Evolutionary conservation across 2,329 filamentous ascomycete genomes (phyloP).

Genomic region (Zymoseptoria crescenta): DNA sequence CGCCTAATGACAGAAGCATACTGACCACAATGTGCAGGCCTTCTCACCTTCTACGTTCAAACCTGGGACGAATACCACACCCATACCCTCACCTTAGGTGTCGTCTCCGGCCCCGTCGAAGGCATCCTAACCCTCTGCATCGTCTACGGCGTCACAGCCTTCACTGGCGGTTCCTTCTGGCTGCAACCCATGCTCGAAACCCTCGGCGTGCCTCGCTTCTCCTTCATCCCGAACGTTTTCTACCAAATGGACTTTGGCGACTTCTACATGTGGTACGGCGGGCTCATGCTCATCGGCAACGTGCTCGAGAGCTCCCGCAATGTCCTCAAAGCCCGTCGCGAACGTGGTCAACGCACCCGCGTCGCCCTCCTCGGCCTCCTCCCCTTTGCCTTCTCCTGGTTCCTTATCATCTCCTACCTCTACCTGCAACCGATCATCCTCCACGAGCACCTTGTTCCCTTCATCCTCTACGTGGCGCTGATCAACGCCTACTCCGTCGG

Average conservation of each 20-base stretch:
- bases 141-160: constrained; percentile 77
- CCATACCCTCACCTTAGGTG: constrained; percentile 82
- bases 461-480: constrained; percentile 78
- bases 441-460: constrained; percentile 75
- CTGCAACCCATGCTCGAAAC: constrained; percentile 69
- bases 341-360: constrained; percentile 62
- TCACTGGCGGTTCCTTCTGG: constrained; percentile 87
- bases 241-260: constrained; percentile 82
- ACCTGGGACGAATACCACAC: constrained; percentile 99
- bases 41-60: constrained; percentile 96
- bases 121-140: constrained; percentile 76
- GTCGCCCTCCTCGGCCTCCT: constrained; percentile 73
- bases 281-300: constrained; percentile 74
- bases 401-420: constrained; percentile 68
- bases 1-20: constrained; percentile 31
- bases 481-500: constrained; percentile 87
- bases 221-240: constrained; percentile 59
- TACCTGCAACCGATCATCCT: constrained; percentile 79
- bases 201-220: constrained; percentile 57
- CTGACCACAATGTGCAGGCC: constrained; percentile 21
- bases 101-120: constrained; percentile 92
- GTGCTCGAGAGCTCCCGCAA: constrained; percentile 71
- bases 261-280: constrained; percentile 86
- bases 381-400: constrained; percentile 74
- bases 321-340: constrained; percentile 72